Evolutionary conservation across 2,329 filamentous ascomycete species (phyloP).

Genomic region (Colletotrichum zoysiae): DNA sequence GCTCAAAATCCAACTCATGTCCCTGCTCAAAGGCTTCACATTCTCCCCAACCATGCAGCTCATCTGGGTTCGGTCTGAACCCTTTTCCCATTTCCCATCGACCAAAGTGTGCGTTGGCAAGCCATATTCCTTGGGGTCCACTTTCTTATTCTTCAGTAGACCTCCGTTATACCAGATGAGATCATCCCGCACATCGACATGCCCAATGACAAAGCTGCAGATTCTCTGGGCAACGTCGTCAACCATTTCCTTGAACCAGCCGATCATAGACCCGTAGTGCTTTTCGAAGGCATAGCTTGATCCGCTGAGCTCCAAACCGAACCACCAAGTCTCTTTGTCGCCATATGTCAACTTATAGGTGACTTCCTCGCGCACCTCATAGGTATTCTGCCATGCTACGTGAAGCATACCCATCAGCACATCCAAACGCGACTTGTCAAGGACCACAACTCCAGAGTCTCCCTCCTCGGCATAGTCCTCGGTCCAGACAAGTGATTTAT

Average conservation of each 20-base stretch:
- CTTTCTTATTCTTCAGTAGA: conserved; percentile 55
- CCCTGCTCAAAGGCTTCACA: not conserved
- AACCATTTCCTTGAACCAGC: conserved; percentile 46
- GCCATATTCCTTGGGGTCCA: conserved; percentile 49
- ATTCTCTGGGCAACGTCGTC: conserved; percentile 43
- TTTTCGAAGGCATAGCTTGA: conserved; percentile 54
- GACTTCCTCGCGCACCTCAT: conserved; percentile 53
- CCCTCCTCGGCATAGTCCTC: conserved; percentile 57
- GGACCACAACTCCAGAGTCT: conserved; percentile 56
- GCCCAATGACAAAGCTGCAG: conserved; percentile 58
- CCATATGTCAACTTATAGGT: conserved; percentile 58
- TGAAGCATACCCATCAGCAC: conserved; percentile 57
- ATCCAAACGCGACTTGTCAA: conserved; percentile 54
- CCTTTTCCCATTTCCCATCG: conserved; percentile 54
- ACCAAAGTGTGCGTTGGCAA: conserved; percentile 55
- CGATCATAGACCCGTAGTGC: conserved; percentile 57
- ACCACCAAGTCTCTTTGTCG: conserved; percentile 61
- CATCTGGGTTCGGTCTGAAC: conserved; percentile 48
- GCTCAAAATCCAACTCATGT: conserved; percentile 6
- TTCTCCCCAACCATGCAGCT: conserved; percentile 52
- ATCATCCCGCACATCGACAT: conserved; percentile 53
- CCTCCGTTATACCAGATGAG: conserved; percentile 60
- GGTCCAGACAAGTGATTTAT: conserved; percentile 53
- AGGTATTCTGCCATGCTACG: conserved; percentile 58
- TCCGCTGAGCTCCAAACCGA: conserved; percentile 56